Conservation (phyloP, 2,329 filamentous ascomycete genomes). For the Phialophora verrucosa region DNA sequence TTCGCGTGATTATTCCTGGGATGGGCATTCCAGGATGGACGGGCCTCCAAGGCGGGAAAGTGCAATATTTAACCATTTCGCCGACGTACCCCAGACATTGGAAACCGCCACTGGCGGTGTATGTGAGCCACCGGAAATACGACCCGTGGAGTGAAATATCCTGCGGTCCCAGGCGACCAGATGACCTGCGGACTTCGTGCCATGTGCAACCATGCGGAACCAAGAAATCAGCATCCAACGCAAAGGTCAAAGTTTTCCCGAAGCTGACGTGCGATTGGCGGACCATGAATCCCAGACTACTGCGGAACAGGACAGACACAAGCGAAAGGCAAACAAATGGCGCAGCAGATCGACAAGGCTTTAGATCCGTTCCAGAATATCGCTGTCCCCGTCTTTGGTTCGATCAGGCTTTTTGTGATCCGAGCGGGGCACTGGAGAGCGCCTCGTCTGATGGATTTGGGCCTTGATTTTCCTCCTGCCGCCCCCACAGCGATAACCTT, state of each 20-base stretch:
- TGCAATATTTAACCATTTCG: constrained; percentile 1
- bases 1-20: constrained; percentile 10
- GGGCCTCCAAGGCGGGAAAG: not conserved
- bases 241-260: constrained; percentile 7
- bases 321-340: constrained; percentile 9
- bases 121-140: not conserved
- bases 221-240: not conserved
- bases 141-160: not conserved
- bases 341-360: constrained; percentile 3
- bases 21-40: not conserved
- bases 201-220: not conserved
- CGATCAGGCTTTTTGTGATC: not conserved
- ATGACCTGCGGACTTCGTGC: constrained; percentile 6
- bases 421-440: not conserved
- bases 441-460: constrained; percentile 6
- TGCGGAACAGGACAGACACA: not conserved
- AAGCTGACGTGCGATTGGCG: not conserved
- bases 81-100: not conserved
- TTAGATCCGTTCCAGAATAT: not conserved
- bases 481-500: not conserved
- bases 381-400: not conserved
- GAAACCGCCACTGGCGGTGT: not conserved
- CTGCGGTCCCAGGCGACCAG: not conserved
- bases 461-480: not conserved
- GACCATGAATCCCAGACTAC: not conserved